Evolutionary conservation across 208 protist genomes (phyloP), one percentile per base, ranked within the genome.

Genomic region (Trypanosoma mega): DNA sequence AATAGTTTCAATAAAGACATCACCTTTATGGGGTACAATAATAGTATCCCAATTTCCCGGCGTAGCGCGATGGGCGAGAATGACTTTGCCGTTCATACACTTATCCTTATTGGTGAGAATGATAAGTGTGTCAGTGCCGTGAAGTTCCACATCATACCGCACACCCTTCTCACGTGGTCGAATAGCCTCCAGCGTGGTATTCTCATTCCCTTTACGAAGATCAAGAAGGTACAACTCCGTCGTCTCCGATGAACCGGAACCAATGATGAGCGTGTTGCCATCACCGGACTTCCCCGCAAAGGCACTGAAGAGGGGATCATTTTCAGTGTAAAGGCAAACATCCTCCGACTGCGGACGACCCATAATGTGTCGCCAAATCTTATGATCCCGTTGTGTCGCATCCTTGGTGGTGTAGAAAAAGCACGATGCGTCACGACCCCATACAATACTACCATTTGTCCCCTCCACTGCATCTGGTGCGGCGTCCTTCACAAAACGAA

Each of bases 321-420:
- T 39, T 53, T 96, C 85, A 27, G 76, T 72, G 75, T 92, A 91
- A 3, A 96, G 54, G 59, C 80, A 90, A 12, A 91, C 80, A 65
- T 96, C 89, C 3, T 63, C 54, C 24, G 76, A 80, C 72, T 88
- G 79, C 49, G 72, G 74, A 53, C 78, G 71, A 9, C 84, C 86
- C 33, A 96, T 73, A 1, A 91, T 55, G 74, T 93, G 89, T 33
- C 85, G 79, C 89, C 89, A 96, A 31, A 96, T 76, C 66, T 92
- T 87, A 70, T 93, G 58, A 44, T 86, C 77, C 29, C 89, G 83
- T 56, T 88, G 69, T 21, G 83, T 60, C 5, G 76, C 83, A 49
- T 96, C 89, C 65, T 87, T 87, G 5, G 84, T 90, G 29, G 75
- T 66, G 68, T 96, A 96, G 66, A 92, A 96, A 68, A 96, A 86